These are phyloP conservation scores for Ophiocordyceps unilateralis DNA, from an alignment of 2,329 filamentous ascomycete species.

Conservation along the genomic window DNA sequence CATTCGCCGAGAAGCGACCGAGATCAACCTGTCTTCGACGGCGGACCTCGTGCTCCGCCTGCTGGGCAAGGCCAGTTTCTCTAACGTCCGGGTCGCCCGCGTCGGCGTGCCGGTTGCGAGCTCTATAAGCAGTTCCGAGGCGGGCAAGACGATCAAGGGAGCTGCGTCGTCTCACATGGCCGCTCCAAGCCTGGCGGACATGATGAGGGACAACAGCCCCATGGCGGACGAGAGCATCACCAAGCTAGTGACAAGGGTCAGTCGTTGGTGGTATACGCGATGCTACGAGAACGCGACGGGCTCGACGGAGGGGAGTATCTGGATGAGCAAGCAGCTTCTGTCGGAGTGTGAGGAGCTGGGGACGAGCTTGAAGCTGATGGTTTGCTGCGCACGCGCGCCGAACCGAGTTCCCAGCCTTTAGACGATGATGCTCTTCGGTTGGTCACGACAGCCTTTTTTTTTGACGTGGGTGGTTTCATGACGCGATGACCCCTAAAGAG, in stretches of 20 bases:
- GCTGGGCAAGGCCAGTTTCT: conserved; percentile 52
- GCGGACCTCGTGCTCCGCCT: conserved; percentile 46
- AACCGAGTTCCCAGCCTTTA: conserved; percentile 27
- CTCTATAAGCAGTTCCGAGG: conserved; percentile 18
- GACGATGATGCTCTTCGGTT: background rate
- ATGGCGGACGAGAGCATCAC: conserved; percentile 71
- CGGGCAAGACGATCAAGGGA: conserved; percentile 4
- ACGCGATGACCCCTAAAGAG: no score
- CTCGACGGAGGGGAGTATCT: conserved; percentile 43
- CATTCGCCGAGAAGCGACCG: conserved; percentile 42
- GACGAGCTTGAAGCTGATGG: conserved; percentile 77
- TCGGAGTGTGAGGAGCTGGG: conserved; percentile 73
- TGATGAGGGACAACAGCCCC: conserved; percentile 53
- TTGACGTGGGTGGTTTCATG: no score
- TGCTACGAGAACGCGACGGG: conserved; percentile 66
- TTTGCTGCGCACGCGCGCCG: conserved; percentile 80
- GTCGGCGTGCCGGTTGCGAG: conserved; percentile 61
- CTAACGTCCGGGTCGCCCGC: conserved; percentile 55
- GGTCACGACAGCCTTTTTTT: background rate
- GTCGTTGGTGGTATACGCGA: conserved; percentile 88
- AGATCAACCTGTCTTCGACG: conserved; percentile 41
- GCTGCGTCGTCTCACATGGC: conserved; percentile 12
- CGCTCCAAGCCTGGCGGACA: conserved; percentile 46
- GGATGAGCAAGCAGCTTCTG: conserved; percentile 58
- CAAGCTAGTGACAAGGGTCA: conserved; percentile 81